Conservation (phyloP, 2,329 filamentous ascomycete species). For the Blumeria hordei region DNA sequence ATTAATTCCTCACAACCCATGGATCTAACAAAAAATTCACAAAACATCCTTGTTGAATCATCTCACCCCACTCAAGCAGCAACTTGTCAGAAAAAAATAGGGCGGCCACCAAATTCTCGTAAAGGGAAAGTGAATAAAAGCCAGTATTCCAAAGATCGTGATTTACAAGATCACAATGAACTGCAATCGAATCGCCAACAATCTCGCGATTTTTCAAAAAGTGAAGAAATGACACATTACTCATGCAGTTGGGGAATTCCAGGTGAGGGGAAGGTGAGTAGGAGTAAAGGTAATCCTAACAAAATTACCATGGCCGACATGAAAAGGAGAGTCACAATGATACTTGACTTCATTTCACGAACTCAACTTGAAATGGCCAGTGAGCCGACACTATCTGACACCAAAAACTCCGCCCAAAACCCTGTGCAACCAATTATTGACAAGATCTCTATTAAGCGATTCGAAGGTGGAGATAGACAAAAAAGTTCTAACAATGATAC, state of each 20-base stretch:
- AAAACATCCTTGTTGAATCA: slow-evolving; percentile 13
- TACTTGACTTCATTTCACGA: slow-evolving; percentile 72
- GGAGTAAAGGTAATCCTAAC: slow-evolving; percentile 17
- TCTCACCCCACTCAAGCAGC: slow-evolving; percentile 15
- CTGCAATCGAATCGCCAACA: slow-evolving; percentile 29
- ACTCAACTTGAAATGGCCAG: slow-evolving; percentile 71
- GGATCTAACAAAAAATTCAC: slow-evolving; percentile 22
- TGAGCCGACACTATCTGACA: slow-evolving; percentile 23
- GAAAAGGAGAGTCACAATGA: slow-evolving; percentile 59
- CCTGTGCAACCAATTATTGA: slow-evolving; percentile 17
- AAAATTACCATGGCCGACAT: slow-evolving; percentile 74
- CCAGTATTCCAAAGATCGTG: slow-evolving; percentile 59
- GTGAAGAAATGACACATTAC: slow-evolving; percentile 26
- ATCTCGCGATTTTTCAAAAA: slow-evolving; percentile 18
- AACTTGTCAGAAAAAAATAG: slow-evolving; percentile 33
- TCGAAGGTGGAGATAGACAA: slow-evolving; percentile 2
- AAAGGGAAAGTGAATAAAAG: slow-evolving; percentile 48
- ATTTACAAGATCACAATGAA: slow-evolving; percentile 25
- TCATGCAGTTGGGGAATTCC: slow-evolving; percentile 16
- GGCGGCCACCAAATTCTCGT: slow-evolving; percentile 38
- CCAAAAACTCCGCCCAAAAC: slow-evolving; percentile 17
- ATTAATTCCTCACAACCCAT: slow-evolving; percentile 12
- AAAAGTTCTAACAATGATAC: background rate
- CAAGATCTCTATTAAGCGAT: slow-evolving; percentile 10
- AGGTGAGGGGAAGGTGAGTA: slow-evolving; percentile 13